phyloP scores from a whole-genome alignment of 345 rosid species.

The Acer campestre region DNA sequence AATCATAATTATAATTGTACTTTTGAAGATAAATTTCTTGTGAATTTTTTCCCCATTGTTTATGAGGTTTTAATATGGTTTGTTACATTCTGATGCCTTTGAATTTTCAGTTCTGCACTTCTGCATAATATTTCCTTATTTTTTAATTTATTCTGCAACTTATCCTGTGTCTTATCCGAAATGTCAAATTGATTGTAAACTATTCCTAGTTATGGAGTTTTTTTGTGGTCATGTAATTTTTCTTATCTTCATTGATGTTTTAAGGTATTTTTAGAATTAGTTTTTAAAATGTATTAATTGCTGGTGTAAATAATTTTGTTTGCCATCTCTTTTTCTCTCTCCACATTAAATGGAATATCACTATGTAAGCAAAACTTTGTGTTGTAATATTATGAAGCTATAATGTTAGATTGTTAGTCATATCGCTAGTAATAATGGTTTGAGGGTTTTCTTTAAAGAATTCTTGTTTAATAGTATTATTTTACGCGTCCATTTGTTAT shows the following conservation, averaged over 20 bases:
- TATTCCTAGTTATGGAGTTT: no score
- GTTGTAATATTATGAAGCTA: background rate
- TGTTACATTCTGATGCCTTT: no score
- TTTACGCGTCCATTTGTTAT: background rate
- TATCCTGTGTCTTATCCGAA: no score
- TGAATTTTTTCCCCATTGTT: no score
- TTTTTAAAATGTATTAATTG: background rate
- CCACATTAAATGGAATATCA: background rate
- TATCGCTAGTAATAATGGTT: background rate
- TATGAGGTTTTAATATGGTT: no score
- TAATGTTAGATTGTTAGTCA: background rate
- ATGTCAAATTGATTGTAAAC: no score
- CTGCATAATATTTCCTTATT: no score
- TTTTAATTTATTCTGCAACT: no score
- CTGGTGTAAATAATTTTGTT: background rate
- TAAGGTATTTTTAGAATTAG: background rate
- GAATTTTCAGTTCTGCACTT: no score
- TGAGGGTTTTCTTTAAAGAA: background rate
- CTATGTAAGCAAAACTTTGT: constrained; percentile 2
- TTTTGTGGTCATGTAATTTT: background rate
- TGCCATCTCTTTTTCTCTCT: background rate
- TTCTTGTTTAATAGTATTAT: background rate
- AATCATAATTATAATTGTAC: no score
- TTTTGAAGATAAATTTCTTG: no score
- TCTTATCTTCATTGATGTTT: background rate